These are phyloP conservation scores for Angomonas deanei DNA, from an alignment of 208 protist genomes.

Conservation along the genomic window DNA sequence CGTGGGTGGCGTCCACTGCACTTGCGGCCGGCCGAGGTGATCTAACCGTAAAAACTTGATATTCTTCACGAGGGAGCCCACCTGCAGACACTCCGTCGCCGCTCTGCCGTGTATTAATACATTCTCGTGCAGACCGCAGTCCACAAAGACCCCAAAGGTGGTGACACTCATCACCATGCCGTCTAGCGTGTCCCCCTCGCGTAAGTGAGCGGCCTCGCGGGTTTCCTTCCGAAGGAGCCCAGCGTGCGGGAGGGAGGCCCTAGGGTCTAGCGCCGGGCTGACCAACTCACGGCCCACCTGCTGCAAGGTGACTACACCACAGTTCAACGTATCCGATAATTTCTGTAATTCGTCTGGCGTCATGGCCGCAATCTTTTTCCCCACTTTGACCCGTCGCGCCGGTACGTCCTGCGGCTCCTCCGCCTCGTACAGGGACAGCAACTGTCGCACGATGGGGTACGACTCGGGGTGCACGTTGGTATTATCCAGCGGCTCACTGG, in stretches of 20 bases:
- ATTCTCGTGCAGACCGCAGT: conserved; percentile 72
- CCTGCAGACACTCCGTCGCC: conserved; percentile 43
- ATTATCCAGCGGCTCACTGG: conserved; percentile 70
- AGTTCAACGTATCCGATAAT: conserved; percentile 21
- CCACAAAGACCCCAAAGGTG: conserved; percentile 82
- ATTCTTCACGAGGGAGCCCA: conserved; percentile 39
- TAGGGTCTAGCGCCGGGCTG: conserved; percentile 63
- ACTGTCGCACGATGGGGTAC: conserved; percentile 45
- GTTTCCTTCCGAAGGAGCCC: conserved; percentile 61
- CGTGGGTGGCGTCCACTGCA: conserved; percentile 10
- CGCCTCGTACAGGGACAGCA: conserved; percentile 25
- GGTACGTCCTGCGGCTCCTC: conserved; percentile 15
- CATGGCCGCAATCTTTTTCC: conserved; percentile 12
- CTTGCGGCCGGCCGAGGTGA: conserved; percentile 45
- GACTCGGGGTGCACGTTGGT: conserved; percentile 85
- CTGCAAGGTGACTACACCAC: conserved; percentile 58
- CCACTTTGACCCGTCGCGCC: conserved; percentile 12
- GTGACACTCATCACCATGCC: conserved; percentile 73
- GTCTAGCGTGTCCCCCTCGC: conserved; percentile 37
- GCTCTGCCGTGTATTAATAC: conserved; percentile 51
- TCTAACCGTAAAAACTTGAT: conserved; percentile 39
- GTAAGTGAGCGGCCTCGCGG: conserved; percentile 26
- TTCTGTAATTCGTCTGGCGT: background rate
- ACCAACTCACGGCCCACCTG: conserved; percentile 50
- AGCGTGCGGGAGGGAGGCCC: conserved; percentile 58